Base-by-base conservation (phyloP, 495 filamentous ascomycete species). In the Penicillium goetzii region DNA sequence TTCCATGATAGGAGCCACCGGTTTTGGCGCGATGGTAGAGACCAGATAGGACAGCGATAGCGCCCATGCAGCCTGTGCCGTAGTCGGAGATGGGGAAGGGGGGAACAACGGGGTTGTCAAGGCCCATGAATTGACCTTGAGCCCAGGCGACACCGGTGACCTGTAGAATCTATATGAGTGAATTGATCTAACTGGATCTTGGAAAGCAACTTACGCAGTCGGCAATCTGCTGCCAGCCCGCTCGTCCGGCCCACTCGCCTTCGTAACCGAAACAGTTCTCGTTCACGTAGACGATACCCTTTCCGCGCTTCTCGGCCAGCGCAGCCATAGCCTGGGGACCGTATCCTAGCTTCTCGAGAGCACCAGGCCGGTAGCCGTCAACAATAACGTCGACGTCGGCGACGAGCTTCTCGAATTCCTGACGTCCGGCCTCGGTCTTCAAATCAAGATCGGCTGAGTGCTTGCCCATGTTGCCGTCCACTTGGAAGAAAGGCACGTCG, bases 11-110 rank as follows among this genome's bases (percentile, higher is more conserved):
- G 1, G 85, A 88, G 9, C 89, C 89, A 36, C 88, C 88, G 52
- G 79, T 66, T 33, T 78, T 85, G 4, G 87, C 86, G 26, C 88
- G 85, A 59, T 82, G 78, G 62, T 83, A 87, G 17, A 92, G 81
- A 28, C 87, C 88, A 0, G 80, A 79, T 50, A 90, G 77, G 5
- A 87, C 88, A 30, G 86, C 86, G 62, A 89, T 82, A 30, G 84
- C 83, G 23, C 88, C 88, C 75, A 89, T 84, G 64, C 84, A 85
- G 28, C 83, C 90, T 2, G 90, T 91, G 32, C 90, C 87, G 73
- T 94, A 92, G 76, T 92, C 90, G 40, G 87, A 90, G 79, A 91
- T 92, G 25, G 90, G 91, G 74, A 92, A 92, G 0, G 89, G 89
- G 52, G 90, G 90, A 0, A 92, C 85, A n/a, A 92, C 84, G 4